These are phyloP conservation scores for Mortierella sp. DNA, from an alignment of 371 early-diverging fungal genomes.

Conservation along the genomic window DNA sequence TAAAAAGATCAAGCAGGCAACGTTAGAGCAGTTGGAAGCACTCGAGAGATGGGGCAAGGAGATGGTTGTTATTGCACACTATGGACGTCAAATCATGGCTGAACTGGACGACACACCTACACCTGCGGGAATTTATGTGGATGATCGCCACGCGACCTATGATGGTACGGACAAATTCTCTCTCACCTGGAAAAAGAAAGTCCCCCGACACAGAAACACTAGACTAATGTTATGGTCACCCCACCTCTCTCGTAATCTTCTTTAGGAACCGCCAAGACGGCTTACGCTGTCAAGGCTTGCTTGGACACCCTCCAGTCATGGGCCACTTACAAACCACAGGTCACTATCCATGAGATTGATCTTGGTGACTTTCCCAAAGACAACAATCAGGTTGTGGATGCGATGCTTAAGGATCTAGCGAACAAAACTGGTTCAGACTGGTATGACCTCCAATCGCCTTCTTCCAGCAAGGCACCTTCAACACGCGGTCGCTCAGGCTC, in stretches of 20 bases:
- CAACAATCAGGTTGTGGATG: constrained; percentile 47
- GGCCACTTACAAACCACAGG: constrained; percentile 25
- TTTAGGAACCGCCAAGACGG: constrained; percentile 41
- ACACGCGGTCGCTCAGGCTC: constrained; percentile 18
- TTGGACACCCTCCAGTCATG: constrained; percentile 41
- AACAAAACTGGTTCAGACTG: constrained; percentile 49
- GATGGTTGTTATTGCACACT: constrained; percentile 40
- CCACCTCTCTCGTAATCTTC: not conserved
- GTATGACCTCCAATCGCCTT: constrained; percentile 35
- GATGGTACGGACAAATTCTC: constrained; percentile 21
- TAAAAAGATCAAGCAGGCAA: constrained; percentile 38
- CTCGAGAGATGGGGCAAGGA: constrained; percentile 49
- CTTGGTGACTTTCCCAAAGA: constrained; percentile 50
- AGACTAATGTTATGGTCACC: too few species aligned
- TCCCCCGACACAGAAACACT: too few species aligned
- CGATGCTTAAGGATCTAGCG: constrained; percentile 39
- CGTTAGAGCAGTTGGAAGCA: constrained; percentile 31
- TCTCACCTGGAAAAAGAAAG: too few species aligned
- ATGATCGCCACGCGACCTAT: constrained; percentile 36
- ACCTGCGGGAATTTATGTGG: constrained; percentile 40
- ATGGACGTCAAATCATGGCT: constrained; percentile 34
- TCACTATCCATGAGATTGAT: constrained; percentile 28
- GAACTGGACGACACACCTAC: constrained; percentile 43
- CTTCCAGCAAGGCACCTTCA: constrained; percentile 1
- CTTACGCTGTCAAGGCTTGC: constrained; percentile 45